A percentile compares a stretch with the other conserved stretches of the same genome.
These are phyloP conservation scores for Daldinia caldariorum DNA, from an alignment of 495 filamentous ascomycete species.

Conservation along the genomic window DNA sequence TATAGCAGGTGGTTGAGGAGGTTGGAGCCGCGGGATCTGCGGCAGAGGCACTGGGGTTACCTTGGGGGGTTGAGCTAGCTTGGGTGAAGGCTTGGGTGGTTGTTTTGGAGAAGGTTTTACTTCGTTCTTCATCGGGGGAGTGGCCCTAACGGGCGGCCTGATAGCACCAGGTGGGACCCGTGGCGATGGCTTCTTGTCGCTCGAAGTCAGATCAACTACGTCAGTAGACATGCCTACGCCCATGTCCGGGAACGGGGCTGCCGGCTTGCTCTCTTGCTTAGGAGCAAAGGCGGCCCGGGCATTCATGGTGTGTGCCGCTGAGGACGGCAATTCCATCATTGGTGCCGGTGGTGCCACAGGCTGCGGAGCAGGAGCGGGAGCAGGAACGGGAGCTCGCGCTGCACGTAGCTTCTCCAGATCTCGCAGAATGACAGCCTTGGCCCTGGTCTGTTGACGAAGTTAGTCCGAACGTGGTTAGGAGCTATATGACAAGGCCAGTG, in stretches of 20 bases:
- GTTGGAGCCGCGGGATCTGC: slow-evolving; percentile 48
- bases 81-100: slow-evolving; percentile 42
- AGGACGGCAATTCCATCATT: slow-evolving; percentile 51
- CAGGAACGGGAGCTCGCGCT: slow-evolving; percentile 38
- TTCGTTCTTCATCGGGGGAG: slow-evolving; percentile 25
- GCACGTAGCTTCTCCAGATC: slow-evolving; percentile 55
- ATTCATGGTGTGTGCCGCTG: slow-evolving; percentile 33
- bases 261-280: slow-evolving; percentile 51
- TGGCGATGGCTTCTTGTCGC: slow-evolving; percentile 45
- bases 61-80: slow-evolving; percentile 42
- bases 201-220: slow-evolving; percentile 42
- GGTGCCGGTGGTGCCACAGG: slow-evolving; percentile 52
- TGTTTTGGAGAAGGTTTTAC: slow-evolving; percentile 45
- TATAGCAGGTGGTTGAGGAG: slow-evolving; percentile 26
- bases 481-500: neutral
- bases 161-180: slow-evolving; percentile 30
- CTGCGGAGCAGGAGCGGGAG: slow-evolving; percentile 31
- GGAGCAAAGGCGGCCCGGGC: slow-evolving; percentile 31
- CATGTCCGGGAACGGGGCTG: slow-evolving; percentile 62
- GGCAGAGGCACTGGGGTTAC: slow-evolving; percentile 50
- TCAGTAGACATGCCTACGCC: slow-evolving; percentile 39
- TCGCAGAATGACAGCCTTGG: slow-evolving; percentile 56
- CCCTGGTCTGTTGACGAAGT: slow-evolving; percentile 47
- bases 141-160: slow-evolving; percentile 25
- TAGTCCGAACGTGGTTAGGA: slow-evolving; percentile 16